Evolutionary conservation across 1,284 basidiomycete species (phyloP), one percentile per base, ranked within the genome.

Genomic region (Entoloma clypeatum): DNA sequence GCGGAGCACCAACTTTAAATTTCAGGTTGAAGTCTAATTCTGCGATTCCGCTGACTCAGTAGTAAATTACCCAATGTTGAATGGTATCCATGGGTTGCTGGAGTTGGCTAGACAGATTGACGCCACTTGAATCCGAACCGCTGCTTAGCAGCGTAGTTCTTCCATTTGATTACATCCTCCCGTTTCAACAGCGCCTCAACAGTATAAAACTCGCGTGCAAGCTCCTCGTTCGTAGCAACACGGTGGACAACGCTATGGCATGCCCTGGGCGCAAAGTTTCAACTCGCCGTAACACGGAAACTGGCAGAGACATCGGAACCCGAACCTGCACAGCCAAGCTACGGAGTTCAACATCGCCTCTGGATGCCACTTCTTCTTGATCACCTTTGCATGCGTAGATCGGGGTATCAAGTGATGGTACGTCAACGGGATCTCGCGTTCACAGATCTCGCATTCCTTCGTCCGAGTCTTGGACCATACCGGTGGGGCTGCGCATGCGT

Each of bases 371-470:
- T 67, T 68, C 55, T 68, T 71, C 63, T 77, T 78, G 18, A 71
- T 48, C 11, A 62, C 73, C 53, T 75, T 78, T 1, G 61, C 58
- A 47, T 79, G 76, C 9, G 61, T 67, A 18, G 69, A 69, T 23
- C 72, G 66, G 2, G 77, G 77, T 32, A 79, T 75, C 28, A 79
- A 65, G 45, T 79, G 76, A 54, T 79, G 75, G 52, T 77, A 79
- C 9, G 76, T 79, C 50, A 79, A 56, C 7, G 71, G 72, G 1
- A 77, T 67, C 41, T 65, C 65, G 10, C 75, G 63, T 47, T 68
- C 66, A 55, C 77, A 79, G 17, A 80, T 72, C 60, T 78, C 75
- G 57, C 77, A 79, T 47, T 72, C 72, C 10, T 47, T 61, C 16
- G 69, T 67, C 7, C 75, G 64, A 13, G 75, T 79, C 14, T 65